Percentiles rank a stretch among this genome's conserved stretches.
Evolutionary conservation across 108 stramenopile species (phyloP).

Genomic region (Phaeodactylum tricornutum): DNA sequence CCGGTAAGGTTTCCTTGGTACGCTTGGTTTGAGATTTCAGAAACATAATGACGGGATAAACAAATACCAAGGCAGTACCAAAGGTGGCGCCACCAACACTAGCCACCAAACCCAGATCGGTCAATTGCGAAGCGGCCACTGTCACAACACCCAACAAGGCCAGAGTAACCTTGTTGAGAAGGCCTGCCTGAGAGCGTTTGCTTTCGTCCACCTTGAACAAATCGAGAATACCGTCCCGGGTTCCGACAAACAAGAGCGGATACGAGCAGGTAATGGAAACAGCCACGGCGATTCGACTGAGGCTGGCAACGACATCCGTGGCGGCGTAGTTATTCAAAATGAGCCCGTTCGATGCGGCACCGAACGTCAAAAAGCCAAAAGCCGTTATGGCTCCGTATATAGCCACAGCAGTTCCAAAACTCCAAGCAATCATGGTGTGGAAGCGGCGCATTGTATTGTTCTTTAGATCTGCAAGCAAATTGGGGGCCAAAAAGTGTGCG

Average conservation of each 20-base stretch:
- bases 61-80: conserved; percentile 84
- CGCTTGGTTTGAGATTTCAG: conserved; percentile 51
- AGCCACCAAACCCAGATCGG: conserved; percentile 75
- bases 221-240: conserved; percentile 77
- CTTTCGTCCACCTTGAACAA: conserved; percentile 43
- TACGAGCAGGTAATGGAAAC: conserved; percentile 65
- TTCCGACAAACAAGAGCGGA: conserved; percentile 58
- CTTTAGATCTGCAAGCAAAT: conserved; percentile 91
- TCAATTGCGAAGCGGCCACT: conserved; percentile 47
- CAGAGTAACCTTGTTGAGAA: conserved; percentile 58
- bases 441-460: conserved; percentile 81
- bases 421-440: conserved; percentile 65
- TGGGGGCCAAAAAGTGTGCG: conserved; percentile 95
- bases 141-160: conserved; percentile 59
- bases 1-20: conserved; percentile 54
- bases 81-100: conserved; percentile 91
- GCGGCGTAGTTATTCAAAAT: conserved; percentile 94
- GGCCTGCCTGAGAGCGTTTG: conserved; percentile 24
- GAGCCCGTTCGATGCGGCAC: conserved; percentile 69
- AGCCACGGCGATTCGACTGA: conserved; percentile 88
- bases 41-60: conserved; percentile 82
- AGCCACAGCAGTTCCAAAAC: conserved; percentile 64
- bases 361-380: conserved; percentile 90
- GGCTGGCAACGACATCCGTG: conserved; percentile 75
- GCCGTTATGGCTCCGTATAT: conserved; percentile 71